A percentile compares a stretch with the other conserved stretches of the same genome.
Conservation (phyloP, 441 rosid genomes). For the Raphanus hybrid region DNA sequence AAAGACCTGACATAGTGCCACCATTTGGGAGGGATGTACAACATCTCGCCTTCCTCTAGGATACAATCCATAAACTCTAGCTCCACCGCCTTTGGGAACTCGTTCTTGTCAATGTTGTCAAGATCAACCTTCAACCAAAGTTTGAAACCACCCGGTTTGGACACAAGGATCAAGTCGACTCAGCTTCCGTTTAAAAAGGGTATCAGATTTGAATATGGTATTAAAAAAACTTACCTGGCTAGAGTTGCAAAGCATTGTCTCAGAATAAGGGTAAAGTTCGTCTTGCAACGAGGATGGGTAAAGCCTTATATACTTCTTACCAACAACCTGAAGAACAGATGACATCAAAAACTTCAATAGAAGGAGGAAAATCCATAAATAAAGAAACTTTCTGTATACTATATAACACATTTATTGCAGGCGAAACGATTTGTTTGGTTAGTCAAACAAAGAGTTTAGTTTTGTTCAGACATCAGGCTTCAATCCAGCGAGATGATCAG, state of each 20-base stretch:
- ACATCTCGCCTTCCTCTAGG: conserved; percentile 95
- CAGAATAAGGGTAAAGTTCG: conserved; percentile 79
- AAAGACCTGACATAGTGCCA: conserved; percentile 97
- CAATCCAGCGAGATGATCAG: conserved; percentile 43
- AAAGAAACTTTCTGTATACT: conserved; percentile 4
- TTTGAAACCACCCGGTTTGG: conserved; percentile 8
- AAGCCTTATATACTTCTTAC: conserved; percentile 86
- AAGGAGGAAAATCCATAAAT: not conserved
- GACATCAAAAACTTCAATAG: conserved; percentile 16
- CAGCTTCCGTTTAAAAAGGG: not conserved
- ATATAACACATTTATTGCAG: conserved; percentile 2
- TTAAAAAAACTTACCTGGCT: conserved; percentile 68
- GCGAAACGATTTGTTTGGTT: conserved; percentile 36
- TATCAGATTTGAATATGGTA: conserved; percentile 2
- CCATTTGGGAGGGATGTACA: conserved; percentile 98
- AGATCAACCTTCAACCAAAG: conserved; percentile 80
- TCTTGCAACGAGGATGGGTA: conserved; percentile 71
- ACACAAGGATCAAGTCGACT: not conserved
- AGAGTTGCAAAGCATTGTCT: conserved; percentile 90
- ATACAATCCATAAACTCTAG: conserved; percentile 87
- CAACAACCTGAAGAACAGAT: conserved; percentile 72
- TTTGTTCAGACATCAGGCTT: conserved; percentile 42
- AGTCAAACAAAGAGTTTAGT: conserved; percentile 37
- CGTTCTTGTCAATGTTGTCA: conserved; percentile 65
- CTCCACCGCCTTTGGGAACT: conserved; percentile 65